Conservation (phyloP, 2,329 filamentous ascomycete species). For the Aspergillus uvarum region DNA sequence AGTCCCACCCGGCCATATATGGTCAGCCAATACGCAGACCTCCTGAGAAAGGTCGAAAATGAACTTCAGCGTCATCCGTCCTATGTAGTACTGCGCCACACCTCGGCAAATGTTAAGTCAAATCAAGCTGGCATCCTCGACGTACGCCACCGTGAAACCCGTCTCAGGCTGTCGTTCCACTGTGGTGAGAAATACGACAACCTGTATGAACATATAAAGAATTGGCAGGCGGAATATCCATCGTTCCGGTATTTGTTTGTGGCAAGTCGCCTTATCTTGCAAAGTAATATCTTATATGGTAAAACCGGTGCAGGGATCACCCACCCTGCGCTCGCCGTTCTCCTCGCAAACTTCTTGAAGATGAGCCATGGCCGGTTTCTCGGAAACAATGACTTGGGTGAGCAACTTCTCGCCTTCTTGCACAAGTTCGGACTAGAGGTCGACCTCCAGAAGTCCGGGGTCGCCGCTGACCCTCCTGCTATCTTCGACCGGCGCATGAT, state of each 20-base stretch:
- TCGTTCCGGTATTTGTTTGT: constrained; percentile 52
- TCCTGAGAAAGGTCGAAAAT: constrained; percentile 26
- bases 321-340: constrained; percentile 57
- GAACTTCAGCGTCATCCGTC: constrained; percentile 21
- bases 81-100: constrained; percentile 8
- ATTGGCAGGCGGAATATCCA: constrained; percentile 52
- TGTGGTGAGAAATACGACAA: constrained; percentile 39
- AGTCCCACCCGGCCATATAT: constrained; percentile 36
- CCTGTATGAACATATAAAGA: constrained; percentile 45
- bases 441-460: constrained; percentile 47
- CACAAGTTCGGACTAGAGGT: constrained; percentile 49
- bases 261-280: constrained; percentile 51
- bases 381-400: constrained; percentile 34
- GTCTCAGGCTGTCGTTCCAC: constrained; percentile 55
- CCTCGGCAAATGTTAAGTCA: no score
- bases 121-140: constrained; percentile 20
- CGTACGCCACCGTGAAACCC: constrained; percentile 47
- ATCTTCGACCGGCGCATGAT: constrained; percentile 38
- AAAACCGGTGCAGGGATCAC: constrained; percentile 51
- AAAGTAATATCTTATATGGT: constrained; percentile 51
- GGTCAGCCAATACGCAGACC: constrained; percentile 22
- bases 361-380: constrained; percentile 38
- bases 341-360: constrained; percentile 56
- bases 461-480: constrained; percentile 51
- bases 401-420: constrained; percentile 51